Evolutionary conservation across 176 grass and related monocot species (phyloP).

Genomic region (Bolboschoenus planiculmis): DNA sequence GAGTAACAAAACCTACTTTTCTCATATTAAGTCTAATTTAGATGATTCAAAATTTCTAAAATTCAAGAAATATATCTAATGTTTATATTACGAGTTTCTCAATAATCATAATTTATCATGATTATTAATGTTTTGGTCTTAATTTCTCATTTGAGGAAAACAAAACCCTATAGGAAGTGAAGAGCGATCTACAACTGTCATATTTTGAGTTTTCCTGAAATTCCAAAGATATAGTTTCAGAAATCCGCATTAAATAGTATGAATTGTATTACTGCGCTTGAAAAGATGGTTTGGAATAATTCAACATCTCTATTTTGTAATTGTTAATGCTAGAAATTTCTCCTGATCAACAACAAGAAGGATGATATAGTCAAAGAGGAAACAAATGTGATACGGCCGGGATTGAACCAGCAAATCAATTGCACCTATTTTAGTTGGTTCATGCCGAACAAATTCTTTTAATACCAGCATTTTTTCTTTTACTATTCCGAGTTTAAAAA

Average conservation of each 20-base stretch:
- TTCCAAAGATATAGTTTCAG: not conserved
- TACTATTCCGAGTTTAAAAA: not conserved
- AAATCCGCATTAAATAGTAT: not conserved
- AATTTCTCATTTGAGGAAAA: not conserved
- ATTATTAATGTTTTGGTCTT: not conserved
- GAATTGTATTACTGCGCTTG: not conserved
- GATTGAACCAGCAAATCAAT: not conserved
- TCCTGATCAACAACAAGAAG: not conserved
- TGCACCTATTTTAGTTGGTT: not conserved
- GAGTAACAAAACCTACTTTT: too few species aligned
- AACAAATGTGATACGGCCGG: too few species aligned
- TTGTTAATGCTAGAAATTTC: not conserved
- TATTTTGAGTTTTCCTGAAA: not conserved
- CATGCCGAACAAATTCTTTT: not conserved
- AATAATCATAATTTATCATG: not conserved
- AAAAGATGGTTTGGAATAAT: not conserved
- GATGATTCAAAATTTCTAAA: not conserved
- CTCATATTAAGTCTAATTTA: not conserved
- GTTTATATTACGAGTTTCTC: not conserved
- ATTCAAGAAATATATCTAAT: not conserved
- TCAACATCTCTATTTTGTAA: not conserved
- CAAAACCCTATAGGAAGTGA: not conserved
- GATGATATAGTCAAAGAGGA: too few species aligned
- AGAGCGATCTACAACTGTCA: not conserved
- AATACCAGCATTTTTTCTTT: not conserved